These are phyloP conservation scores for Barnettozyma populi DNA, from an alignment of 805 yeast genomes.

Conservation along the genomic window DNA sequence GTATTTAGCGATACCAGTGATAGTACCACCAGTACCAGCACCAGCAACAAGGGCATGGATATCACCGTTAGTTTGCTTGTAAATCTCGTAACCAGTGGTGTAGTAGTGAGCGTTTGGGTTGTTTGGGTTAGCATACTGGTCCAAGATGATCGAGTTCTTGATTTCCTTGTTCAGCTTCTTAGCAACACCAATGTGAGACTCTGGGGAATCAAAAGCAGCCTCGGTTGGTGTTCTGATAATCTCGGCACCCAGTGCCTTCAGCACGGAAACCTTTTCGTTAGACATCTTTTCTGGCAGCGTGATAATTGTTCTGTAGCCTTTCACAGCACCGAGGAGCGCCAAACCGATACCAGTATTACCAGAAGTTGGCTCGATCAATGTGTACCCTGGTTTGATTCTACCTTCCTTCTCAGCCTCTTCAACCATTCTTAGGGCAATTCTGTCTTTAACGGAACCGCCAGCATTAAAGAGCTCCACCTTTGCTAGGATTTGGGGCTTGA, in stretches of 20 bases:
- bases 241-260: constrained; percentile 87
- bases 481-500: constrained; percentile 66
- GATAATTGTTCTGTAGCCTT: constrained; percentile 81
- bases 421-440: constrained; percentile 83
- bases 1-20: constrained; percentile 73
- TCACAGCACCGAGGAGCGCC: constrained; percentile 81
- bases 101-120: constrained; percentile 81
- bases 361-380: constrained; percentile 83
- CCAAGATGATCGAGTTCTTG: constrained; percentile 78
- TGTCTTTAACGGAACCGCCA: constrained; percentile 87
- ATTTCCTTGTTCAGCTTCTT: constrained; percentile 73
- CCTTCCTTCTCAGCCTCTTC: constrained; percentile 79
- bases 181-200: constrained; percentile 87
- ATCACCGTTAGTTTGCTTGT: constrained; percentile 71
- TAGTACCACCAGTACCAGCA: constrained; percentile 94
- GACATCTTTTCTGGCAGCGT: constrained; percentile 91
- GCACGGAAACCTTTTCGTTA: constrained; percentile 81
- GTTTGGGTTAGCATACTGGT: constrained; percentile 72
- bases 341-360: constrained; percentile 92
- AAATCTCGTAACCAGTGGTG: constrained; percentile 82
- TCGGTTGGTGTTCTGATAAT: constrained; percentile 88
- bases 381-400: constrained; percentile 75
- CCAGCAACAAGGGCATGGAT: constrained; percentile 79
- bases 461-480: constrained; percentile 81
- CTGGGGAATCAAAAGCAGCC: constrained; percentile 92